Evolutionary conservation across 495 filamentous ascomycete species (phyloP).

Genomic region (Podospora comata): DNA sequence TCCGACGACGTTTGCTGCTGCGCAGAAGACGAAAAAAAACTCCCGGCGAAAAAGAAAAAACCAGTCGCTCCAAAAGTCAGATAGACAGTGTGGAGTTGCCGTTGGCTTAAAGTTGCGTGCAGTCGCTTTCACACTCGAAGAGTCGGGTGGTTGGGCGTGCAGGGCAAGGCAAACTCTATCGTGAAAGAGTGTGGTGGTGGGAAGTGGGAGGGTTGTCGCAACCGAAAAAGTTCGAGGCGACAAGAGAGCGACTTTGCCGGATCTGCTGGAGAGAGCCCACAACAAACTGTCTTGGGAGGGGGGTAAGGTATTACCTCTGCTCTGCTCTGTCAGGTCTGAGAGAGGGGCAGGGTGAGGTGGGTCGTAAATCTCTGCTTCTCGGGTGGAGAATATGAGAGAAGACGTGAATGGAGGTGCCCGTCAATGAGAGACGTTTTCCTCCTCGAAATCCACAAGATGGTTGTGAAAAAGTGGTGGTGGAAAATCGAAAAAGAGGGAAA

Average conservation of each 20-base stretch:
- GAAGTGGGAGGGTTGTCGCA: slow-evolving; percentile 19
- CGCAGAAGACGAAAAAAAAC: slow-evolving; percentile 23
- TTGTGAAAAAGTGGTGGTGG: slow-evolving; percentile 22
- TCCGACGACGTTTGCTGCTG: slow-evolving; percentile 24
- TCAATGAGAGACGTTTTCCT: slow-evolving; percentile 24
- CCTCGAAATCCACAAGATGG: slow-evolving; percentile 20
- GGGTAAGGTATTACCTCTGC: slow-evolving; percentile 15
- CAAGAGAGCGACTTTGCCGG: slow-evolving; percentile 22
- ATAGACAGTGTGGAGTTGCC: slow-evolving; percentile 10
- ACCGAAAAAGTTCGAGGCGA: slow-evolving; percentile 19
- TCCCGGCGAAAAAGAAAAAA: background rate
- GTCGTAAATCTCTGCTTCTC: slow-evolving; percentile 37
- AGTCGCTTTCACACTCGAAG: slow-evolving; percentile 18
- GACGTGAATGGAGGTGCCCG: slow-evolving; percentile 17
- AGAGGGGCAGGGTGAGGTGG: slow-evolving; percentile 40
- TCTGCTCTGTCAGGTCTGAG: slow-evolving; percentile 1
- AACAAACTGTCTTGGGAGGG: slow-evolving; percentile 10
- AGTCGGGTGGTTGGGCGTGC: slow-evolving; percentile 22
- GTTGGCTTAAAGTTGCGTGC: slow-evolving; percentile 1
- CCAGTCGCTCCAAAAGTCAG: background rate
- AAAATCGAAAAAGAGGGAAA: slow-evolving; percentile 29
- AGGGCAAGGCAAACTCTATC: slow-evolving; percentile 25
- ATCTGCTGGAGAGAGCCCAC: slow-evolving; percentile 15
- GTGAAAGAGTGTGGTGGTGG: slow-evolving; percentile 31
- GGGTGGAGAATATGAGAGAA: slow-evolving; percentile 33